Base-by-base conservation (phyloP, 768 basidiomycete species). In the Boletus tomentosulus region DNA sequence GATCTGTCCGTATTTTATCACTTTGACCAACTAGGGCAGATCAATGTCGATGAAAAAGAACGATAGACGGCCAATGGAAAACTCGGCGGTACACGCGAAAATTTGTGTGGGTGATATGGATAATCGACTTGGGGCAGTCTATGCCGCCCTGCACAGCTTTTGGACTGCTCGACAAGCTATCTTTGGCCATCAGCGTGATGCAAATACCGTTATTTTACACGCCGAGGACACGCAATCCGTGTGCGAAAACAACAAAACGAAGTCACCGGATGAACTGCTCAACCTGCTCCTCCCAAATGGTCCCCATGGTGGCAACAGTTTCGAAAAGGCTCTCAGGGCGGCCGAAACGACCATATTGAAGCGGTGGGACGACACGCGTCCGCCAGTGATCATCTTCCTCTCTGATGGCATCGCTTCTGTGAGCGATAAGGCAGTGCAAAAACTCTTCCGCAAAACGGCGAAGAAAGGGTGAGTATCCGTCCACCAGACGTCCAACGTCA, bases 111-210 rank as follows among this genome's bases (percentile, higher is more conserved):
- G 53, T 7, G 25, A 25, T 24, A 68, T 67, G 48, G 65, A 79
- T 48, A 78, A 85, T 60, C 68, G 84, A n/a, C 71, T 82, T 10
- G 83, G 83, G 1, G 81, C 83, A 0, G 83, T 82, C 3, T 78
- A 77, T 31, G 74, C 79, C 5, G 73, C 83, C 1, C 57, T 85
- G 6, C 64, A 81, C 54, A 68, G 64, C 16, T 85, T 85, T 59
- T 85, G 80, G 82, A 58, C 66, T 1, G 75, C 84, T 3, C 75
- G 83, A 3, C 70, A 74, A 28, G 66, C 72, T 13, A 72, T 74
- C 8, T 30, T 71, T 41, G 60, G 60, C 51, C 4, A 49, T 5
- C 72, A 77, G 11, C 67, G 73, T 22, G 83, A 85, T 60, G 71
- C 83, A 2, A 83, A 85, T 54, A 82, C 77, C 7, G 64, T 85